phyloP scores from a whole-genome alignment of 495 filamentous ascomycete species.

The Penicillium parvum region DNA sequence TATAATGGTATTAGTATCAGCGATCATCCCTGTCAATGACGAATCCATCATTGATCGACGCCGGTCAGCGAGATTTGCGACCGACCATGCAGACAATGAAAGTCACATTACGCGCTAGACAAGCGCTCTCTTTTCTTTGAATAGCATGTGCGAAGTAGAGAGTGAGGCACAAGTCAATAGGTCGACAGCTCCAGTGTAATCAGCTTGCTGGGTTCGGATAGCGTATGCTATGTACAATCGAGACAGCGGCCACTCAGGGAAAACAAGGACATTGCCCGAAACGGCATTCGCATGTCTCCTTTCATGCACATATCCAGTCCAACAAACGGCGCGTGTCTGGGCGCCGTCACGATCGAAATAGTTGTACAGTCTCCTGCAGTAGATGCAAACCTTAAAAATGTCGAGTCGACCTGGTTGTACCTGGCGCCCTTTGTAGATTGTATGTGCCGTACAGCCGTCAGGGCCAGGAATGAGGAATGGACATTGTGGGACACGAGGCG shows the following conservation, averaged over 20 bases:
- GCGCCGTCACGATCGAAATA: constrained; percentile 8
- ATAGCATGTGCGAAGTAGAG: not conserved
- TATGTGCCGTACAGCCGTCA: not conserved
- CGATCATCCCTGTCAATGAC: constrained; percentile 26
- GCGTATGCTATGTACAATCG: too few species aligned
- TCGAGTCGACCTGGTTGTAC: not conserved
- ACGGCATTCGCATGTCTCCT: constrained; percentile 10
- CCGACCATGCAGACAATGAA: constrained; percentile 10
- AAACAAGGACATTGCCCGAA: too few species aligned
- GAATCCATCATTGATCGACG: constrained; percentile 21
- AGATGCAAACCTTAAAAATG: constrained; percentile 12
- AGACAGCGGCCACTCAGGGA: too few species aligned
- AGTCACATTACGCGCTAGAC: too few species aligned
- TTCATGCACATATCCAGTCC: constrained; percentile 12
- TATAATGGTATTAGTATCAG: not conserved
- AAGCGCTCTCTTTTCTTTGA: too few species aligned
- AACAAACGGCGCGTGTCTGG: constrained; percentile 10
- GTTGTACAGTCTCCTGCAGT: too few species aligned
- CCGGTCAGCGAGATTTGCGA: constrained; percentile 9
- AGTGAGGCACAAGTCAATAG: not conserved
- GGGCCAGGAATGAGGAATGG: constrained; percentile 18
- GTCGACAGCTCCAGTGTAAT: not conserved
- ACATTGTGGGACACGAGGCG: constrained; percentile 17
- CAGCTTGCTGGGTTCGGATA: too few species aligned
- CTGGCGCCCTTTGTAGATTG: too few species aligned